Conservation (phyloP, 305 asterid genomes). For the Caryopteris hybrid region DNA sequence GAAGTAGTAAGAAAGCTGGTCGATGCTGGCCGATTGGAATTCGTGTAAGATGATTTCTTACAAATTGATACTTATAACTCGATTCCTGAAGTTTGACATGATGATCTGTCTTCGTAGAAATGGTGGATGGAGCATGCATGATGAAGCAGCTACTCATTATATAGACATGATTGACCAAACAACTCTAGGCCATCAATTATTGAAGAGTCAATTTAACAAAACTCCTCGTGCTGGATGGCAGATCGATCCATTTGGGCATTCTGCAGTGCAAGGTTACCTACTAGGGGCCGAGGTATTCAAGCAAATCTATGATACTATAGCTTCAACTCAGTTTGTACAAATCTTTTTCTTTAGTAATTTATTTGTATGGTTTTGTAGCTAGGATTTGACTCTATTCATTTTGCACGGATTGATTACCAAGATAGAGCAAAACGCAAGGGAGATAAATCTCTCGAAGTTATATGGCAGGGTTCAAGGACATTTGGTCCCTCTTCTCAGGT, state of each 20-base stretch:
- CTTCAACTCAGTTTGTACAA: background rate
- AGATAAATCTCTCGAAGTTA: conserved; percentile 73
- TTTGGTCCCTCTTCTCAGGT: conserved; percentile 75
- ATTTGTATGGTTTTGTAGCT: conserved; percentile 30
- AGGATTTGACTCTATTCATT: conserved; percentile 81
- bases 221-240: conserved; percentile 97
- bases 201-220: conserved; percentile 59
- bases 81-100: background rate
- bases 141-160: conserved; percentile 77
- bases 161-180: conserved; percentile 95
- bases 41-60: conserved; percentile 52
- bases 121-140: conserved; percentile 97
- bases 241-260: conserved; percentile 92
- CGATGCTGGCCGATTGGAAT: conserved; percentile 68
- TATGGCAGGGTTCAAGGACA: conserved; percentile 82
- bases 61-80: background rate
- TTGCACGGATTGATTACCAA: conserved; percentile 87
- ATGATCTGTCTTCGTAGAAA: conserved; percentile 41
- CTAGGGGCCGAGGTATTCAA: conserved; percentile 61
- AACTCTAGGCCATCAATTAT: conserved; percentile 71
- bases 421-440: conserved; percentile 63
- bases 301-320: background rate
- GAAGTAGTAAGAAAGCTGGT: conserved; percentile 51
- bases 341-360: background rate
- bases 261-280: conserved; percentile 88